Percentiles rank a stretch among this genome's conserved stretches.
phyloP scores from a whole-genome alignment of 2,329 filamentous ascomycete species.

The Aspergillus sp. region DNA sequence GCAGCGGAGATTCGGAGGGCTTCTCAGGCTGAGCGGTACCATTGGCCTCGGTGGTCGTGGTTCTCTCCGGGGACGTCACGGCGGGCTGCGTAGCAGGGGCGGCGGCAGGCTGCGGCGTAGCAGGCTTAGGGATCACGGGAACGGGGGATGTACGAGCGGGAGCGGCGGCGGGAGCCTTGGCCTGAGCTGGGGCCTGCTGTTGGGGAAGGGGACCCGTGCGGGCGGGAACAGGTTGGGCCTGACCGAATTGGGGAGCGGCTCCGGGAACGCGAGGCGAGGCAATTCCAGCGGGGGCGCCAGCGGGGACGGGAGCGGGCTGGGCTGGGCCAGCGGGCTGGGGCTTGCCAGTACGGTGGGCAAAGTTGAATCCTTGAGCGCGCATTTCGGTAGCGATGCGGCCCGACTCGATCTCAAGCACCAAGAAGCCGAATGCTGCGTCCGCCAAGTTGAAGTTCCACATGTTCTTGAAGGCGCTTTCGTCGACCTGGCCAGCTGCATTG shows the following conservation, averaged over 20 bases:
- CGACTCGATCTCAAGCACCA: conserved; percentile 92
- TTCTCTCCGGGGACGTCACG: conserved; percentile 51
- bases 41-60: conserved; percentile 54
- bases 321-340: conserved; percentile 48
- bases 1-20: conserved; percentile 49
- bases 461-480: conserved; percentile 99
- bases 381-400: conserved; percentile 97
- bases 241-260: conserved; percentile 46
- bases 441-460: conserved; percentile 99
- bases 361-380: conserved; percentile 98
- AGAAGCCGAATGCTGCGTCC: conserved; percentile 94
- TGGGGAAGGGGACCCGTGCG: conserved; percentile 29
- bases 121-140: conserved; percentile 45
- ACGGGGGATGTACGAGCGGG: conserved; percentile 43
- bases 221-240: conserved; percentile 39
- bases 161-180: conserved; percentile 30
- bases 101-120: conserved; percentile 40
- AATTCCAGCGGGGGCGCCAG: conserved; percentile 34
- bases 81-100: conserved; percentile 43
- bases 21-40: conserved; percentile 53
- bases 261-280: conserved; percentile 39
- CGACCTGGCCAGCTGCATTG: conserved; percentile 77
- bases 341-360: conserved; percentile 91
- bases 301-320: conserved; percentile 24
- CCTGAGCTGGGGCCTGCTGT: conserved; percentile 34